phyloP scores from a whole-genome alignment of 176 grass and related monocot species.

The Luzula sylvatica region DNA sequence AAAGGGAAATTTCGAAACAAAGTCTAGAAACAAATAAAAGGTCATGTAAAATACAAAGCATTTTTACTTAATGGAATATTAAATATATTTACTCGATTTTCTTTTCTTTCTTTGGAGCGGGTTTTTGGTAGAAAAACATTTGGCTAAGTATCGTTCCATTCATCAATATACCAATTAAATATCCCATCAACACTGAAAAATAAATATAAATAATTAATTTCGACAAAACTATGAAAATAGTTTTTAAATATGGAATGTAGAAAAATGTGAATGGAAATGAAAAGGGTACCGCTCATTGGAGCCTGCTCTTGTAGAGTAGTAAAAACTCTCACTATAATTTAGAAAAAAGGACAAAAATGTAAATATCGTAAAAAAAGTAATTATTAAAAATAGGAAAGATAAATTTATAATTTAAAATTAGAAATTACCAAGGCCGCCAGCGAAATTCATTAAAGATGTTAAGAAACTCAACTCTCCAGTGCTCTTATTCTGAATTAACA shows the following conservation, averaged over 20 bases:
- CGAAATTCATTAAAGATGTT: slow-evolving; percentile 92
- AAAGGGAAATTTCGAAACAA: not conserved
- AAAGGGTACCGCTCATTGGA: slow-evolving; percentile 90
- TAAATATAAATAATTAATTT: slow-evolving; percentile 42
- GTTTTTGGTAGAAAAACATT: slow-evolving; percentile 64
- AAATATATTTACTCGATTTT: slow-evolving; percentile 45
- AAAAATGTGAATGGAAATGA: slow-evolving; percentile 5
- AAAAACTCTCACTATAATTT: slow-evolving; percentile 79
- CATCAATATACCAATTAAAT: slow-evolving; percentile 52
- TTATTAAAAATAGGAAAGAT: not conserved
- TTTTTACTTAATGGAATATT: not conserved
- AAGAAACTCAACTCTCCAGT: slow-evolving; percentile 86
- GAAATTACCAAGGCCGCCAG: slow-evolving; percentile 70
- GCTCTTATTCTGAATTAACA: slow-evolving; percentile 70
- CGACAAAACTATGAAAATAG: not conserved
- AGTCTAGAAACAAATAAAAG: not conserved
- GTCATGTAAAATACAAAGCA: not conserved
- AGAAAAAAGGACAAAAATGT: slow-evolving; percentile 5
- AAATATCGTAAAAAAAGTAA: slow-evolving; percentile 4
- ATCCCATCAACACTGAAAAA: slow-evolving; percentile 77
- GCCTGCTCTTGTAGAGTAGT: slow-evolving; percentile 91
- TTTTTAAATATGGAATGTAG: too few species aligned
- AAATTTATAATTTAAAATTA: not conserved
- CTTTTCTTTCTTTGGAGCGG: slow-evolving; percentile 60
- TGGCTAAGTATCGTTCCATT: slow-evolving; percentile 78